Evolutionary conservation across 495 filamentous ascomycete genomes (phyloP), one percentile per base, ranked within the genome.

Genomic region (Tricharina praecox): DNA sequence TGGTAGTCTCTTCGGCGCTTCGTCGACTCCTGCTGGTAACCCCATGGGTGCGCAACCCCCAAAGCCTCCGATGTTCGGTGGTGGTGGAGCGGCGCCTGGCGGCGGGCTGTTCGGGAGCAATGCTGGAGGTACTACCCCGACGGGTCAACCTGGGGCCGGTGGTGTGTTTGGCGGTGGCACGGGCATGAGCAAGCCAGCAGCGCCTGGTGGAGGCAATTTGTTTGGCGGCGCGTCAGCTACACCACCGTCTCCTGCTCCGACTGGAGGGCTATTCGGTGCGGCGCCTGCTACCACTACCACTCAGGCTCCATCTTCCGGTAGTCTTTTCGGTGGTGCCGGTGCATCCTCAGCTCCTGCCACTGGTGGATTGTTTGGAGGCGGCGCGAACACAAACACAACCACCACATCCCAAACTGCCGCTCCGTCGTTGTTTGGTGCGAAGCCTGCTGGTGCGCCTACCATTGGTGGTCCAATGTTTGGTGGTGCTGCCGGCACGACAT

Each of bases 261-360:
- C 23, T 24, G 54, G 54, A 21, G 51, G 51, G 34, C 23, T 59
- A 15, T 59, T 59, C 28, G 35, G 52, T n/a, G 13, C 21, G 16
- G 45, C 37, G 8, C 9, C 54, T 8, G 9, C 13, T 3, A 21
- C 13, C 4, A 21, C 56, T n/a, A 33, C 56, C n/a, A n/a, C n/a
- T n/a, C n/a, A n/a, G 19, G 38, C 51, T 1, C 47, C 51, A n/a
- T 23, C 39, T 13, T 9, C 48, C n/a, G 52, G 52, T 13, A 42
- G 50, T 26, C 25, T 60, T 7, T 52, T 53, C 23, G 48, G 47
- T 20, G 15, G 25, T 38, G 32, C 49, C 10, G 24, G 21, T 16
- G 10, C 26, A 18, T n/a, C 53, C 8, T 19, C 53, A 7, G 20
- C 25, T 16, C 24, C 50, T 16, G 13, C 42, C 15, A 18, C 48